These are phyloP conservation scores for Atractiella rhizophila DNA, from an alignment of 768 basidiomycete genomes.

Conservation along the genomic window DNA sequence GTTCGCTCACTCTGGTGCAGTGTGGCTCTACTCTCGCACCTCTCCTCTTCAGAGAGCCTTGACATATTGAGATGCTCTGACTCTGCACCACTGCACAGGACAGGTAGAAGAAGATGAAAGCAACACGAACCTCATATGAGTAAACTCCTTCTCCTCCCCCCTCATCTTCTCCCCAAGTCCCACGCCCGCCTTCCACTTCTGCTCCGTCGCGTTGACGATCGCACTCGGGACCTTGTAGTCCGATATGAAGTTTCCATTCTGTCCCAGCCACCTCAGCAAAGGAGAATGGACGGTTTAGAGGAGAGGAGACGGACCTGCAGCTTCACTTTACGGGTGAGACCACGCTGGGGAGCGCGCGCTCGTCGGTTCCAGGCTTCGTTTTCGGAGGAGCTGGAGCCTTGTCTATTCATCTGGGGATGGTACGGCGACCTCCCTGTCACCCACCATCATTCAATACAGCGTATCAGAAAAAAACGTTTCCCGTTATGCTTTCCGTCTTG, in stretches of 20 bases:
- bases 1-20: not conserved
- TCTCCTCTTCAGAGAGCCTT: not conserved
- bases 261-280: no score
- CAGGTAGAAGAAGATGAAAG: no score
- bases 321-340: constrained; percentile 55
- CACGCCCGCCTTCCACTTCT: not conserved
- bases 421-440: no score
- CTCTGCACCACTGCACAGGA: no score
- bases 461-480: no score
- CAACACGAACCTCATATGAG: constrained; percentile 8
- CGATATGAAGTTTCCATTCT: constrained; percentile 10
- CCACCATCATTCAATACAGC: no score
- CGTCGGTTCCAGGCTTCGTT: constrained; percentile 3
- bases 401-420: no score
- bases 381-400: constrained; percentile 1
- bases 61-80: not conserved
- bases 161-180: not conserved
- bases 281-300: no score
- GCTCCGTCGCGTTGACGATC: constrained; percentile 4
- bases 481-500: no score
- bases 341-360: constrained; percentile 9
- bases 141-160: not conserved
- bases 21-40: not conserved
- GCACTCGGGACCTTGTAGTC: constrained; percentile 16
- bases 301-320: no score